phyloP scores from a whole-genome alignment of 768 basidiomycete species.

The Boletus subcaerulescens region DNA sequence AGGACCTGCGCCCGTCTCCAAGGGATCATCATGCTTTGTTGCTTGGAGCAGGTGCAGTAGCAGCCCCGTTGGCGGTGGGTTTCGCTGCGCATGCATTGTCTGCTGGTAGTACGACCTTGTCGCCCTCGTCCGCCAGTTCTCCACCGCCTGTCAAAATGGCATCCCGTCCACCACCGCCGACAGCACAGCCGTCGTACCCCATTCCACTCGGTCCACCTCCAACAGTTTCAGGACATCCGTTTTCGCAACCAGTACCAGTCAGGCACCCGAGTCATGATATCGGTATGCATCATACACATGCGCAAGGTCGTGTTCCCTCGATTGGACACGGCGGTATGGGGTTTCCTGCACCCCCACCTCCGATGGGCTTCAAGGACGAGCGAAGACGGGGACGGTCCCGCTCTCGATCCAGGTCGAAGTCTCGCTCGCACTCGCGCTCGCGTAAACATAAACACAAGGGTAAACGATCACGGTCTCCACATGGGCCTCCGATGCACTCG shows the following conservation, averaged over 20 bases:
- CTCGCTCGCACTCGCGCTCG: neutral
- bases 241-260: too few species aligned
- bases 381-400: neutral
- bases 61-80: neutral
- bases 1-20: constrained; percentile 8
- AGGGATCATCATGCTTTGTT: constrained; percentile 1
- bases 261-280: too few species aligned
- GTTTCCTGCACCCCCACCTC: neutral
- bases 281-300: too few species aligned
- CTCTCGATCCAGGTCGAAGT: neutral
- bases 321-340: neutral
- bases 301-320: neutral
- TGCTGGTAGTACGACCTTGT: neutral
- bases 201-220: too few species aligned
- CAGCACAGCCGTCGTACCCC: neutral
- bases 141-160: constrained; percentile 13
- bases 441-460: too few species aligned
- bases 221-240: too few species aligned
- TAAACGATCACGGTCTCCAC: too few species aligned
- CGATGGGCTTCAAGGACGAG: neutral
- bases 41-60: neutral
- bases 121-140: neutral
- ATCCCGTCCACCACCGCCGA: constrained; percentile 8
- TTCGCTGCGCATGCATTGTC: neutral
- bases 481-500: neutral